Evolutionary conservation across 83 land plant genomes (phyloP).

Genomic region (Thuja plicata): DNA sequence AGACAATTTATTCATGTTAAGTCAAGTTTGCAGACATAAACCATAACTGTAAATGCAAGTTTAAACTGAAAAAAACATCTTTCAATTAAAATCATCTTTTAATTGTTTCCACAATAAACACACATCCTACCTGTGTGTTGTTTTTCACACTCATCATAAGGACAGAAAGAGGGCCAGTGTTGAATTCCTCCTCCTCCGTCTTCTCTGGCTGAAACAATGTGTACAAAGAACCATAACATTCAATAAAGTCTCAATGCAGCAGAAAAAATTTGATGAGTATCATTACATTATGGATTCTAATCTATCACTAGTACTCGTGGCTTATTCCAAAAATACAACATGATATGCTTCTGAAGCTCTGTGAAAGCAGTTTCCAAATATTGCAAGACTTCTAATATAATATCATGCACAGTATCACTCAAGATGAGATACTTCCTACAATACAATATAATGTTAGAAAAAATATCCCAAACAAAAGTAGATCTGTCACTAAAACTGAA

Average conservation of each 20-base stretch:
- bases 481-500: background rate
- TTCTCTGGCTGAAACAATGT: slow-evolving; percentile 39
- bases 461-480: background rate
- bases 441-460: background rate
- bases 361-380: background rate
- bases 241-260: background rate
- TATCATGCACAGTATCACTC: background rate
- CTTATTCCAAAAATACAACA: background rate
- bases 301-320: background rate
- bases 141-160: slow-evolving; percentile 94
- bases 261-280: background rate
- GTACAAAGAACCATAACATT: background rate
- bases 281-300: background rate
- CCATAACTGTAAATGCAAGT: background rate
- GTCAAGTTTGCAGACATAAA: background rate
- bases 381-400: background rate
- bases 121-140: slow-evolving; percentile 78
- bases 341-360: background rate
- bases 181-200: slow-evolving; percentile 91
- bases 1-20: slow-evolving; percentile 20
- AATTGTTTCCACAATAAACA: background rate
- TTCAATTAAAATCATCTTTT: background rate
- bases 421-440: background rate
- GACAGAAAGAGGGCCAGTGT: slow-evolving; percentile 91
- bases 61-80: background rate